Evolutionary conservation across 2,329 filamentous ascomycete species (phyloP), one percentile per base, ranked within the genome.

Genomic region (Alternaria rosae): DNA sequence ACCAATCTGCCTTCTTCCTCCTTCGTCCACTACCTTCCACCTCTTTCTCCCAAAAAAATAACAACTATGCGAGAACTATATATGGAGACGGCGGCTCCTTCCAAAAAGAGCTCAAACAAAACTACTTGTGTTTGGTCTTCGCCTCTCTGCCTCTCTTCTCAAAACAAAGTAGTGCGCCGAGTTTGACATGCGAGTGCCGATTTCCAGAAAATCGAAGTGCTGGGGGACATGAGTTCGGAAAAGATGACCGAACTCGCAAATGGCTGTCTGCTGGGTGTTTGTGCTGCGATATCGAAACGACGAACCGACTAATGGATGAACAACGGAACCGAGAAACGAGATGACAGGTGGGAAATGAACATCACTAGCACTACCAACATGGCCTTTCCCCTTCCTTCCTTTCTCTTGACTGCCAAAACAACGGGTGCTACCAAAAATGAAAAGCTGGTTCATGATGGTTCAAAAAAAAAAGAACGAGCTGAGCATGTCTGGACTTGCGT

Each of bases 331-430:
- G 4, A 5, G 28, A 32, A 32, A 6, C 1, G 30, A 32, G 13
- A 32, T 30, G 28, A 12, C 3, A n/a, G 11, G 15, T 35, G 30
- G 6, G 13, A 15, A 15, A 35, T 35, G 15, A 35, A 32, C 12
- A 2, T 6, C 11, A 12, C 5, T 11, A 30, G 1, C 5, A 3
- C 2, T 1, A 1, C 2, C 2, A 12, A 2, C 2, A 30, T 32
- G 30, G 12, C 13, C 30, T 32, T 15, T 6, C 12, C 15, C 30
- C 12, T 32, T 35, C 7, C 4, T 38, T 38, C 8, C 32, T 35
- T 35, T 35, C 15, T n/a, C 15, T 35, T 38, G 0, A 9, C 3
- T 4, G n/a, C 32, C 15, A 38, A 2, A 38, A n/a, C 32, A 10
- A 15, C 8, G 1, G 8, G 0, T 3, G 32, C 15, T 1, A 1